Conservation (phyloP, 2,329 filamentous ascomycete species). For the Pseudonectria buxi region DNA sequence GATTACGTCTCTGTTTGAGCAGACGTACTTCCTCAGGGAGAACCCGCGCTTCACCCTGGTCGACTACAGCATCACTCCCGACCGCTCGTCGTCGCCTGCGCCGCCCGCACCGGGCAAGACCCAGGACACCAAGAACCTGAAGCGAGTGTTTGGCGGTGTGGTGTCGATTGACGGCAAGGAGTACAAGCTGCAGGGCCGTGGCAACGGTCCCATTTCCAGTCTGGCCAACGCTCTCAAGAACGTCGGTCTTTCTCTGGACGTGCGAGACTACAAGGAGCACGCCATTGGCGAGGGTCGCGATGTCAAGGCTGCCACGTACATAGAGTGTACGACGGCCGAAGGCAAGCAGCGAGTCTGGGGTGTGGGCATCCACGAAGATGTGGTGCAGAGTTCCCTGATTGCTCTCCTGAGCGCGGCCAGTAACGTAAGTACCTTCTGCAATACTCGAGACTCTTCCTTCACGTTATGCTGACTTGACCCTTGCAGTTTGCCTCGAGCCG, state of each 20-base stretch:
- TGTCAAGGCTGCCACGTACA: constrained; percentile 92
- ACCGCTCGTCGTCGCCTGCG: constrained; percentile 69
- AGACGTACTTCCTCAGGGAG: constrained; percentile 75
- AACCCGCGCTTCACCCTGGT: constrained; percentile 82
- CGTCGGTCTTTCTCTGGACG: constrained; percentile 80
- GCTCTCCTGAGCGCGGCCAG: constrained; percentile 79
- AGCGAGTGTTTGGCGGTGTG: constrained; percentile 77
- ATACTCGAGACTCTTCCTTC: no score
- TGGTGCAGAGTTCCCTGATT: constrained; percentile 81
- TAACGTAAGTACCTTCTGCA: constrained; percentile 49
- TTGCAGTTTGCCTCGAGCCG: constrained; percentile 64
- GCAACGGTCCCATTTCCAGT: constrained; percentile 86
- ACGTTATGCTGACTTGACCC: constrained; percentile 3
- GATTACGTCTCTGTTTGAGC: constrained; percentile 81
- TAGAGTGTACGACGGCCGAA: constrained; percentile 70
- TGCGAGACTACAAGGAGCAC: constrained; percentile 94
- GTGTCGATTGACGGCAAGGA: constrained; percentile 76
- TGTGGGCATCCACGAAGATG: constrained; percentile 30
- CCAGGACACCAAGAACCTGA: constrained; percentile 69
- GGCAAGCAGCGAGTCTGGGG: constrained; percentile 41
- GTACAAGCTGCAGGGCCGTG: constrained; percentile 69
- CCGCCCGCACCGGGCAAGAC: constrained; percentile 63
- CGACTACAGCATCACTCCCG: constrained; percentile 85
- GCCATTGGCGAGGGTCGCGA: constrained; percentile 71
- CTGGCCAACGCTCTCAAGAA: constrained; percentile 73